A percentile compares a stretch with the other conserved stretches of the same genome.
phyloP scores from a whole-genome alignment of 192 early-diverging fungal genomes.

The Tieghemiomyces parasiticus region DNA sequence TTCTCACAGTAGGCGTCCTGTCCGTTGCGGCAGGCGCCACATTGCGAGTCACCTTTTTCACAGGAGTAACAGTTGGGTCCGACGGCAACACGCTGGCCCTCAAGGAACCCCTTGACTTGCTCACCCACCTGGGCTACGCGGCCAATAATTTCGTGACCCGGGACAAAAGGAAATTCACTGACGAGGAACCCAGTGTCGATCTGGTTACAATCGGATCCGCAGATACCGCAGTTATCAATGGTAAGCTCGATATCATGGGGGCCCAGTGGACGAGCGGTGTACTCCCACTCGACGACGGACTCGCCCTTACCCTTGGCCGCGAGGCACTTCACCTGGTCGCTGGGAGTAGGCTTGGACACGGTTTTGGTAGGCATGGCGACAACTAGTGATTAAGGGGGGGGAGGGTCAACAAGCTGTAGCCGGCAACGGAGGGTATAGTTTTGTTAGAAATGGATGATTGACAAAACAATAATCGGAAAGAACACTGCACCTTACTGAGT shows the following conservation, averaged over 20 bases:
- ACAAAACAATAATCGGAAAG: no score
- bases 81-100: conserved; percentile 34
- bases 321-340: no score
- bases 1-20: conserved; percentile 7
- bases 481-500: no score
- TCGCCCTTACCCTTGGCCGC: no score
- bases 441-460: no score
- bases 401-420: no score
- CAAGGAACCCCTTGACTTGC: conserved; percentile 14
- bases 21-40: conserved; percentile 14
- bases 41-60: conserved; percentile 8
- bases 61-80: conserved; percentile 17
- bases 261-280: conserved; percentile 19
- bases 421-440: no score
- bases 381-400: no score
- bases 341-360: no score
- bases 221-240: conserved; percentile 29
- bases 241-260: conserved; percentile 31
- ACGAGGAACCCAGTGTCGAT: conserved; percentile 16
- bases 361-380: no score
- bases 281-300: no score
- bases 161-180: conserved; percentile 22
- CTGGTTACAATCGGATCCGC: conserved; percentile 7
- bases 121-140: conserved; percentile 24
- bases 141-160: conserved; percentile 41